Evolutionary conservation across 306 rosid species (phyloP).

Genomic region (Sicyos baderoa): DNA sequence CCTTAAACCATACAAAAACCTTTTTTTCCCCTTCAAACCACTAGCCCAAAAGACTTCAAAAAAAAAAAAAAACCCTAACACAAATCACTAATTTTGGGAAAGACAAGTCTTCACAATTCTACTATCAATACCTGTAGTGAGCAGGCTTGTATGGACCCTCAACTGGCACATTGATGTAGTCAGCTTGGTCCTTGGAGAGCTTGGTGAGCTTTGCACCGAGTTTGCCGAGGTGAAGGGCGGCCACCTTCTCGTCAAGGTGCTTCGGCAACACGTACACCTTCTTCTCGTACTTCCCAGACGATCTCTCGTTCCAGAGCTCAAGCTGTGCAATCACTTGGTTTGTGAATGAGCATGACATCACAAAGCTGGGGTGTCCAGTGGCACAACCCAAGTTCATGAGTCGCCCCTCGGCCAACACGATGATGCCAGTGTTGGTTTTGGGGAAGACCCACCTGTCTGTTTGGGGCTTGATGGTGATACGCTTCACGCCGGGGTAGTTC

Average conservation of each 20-base stretch:
- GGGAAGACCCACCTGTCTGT: slow-evolving; percentile 98
- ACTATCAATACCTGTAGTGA: slow-evolving; percentile 67
- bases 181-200: slow-evolving; percentile 77
- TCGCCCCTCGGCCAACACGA: slow-evolving; percentile 89
- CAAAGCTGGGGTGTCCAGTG: slow-evolving; percentile 97
- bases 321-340: slow-evolving; percentile 97
- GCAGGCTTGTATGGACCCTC: slow-evolving; percentile 98
- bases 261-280: slow-evolving; percentile 89
- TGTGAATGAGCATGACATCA: slow-evolving; percentile 98
- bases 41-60: neutral
- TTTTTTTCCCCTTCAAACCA: neutral
- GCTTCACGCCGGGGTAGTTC: slow-evolving; percentile 77
- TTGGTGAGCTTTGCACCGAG: slow-evolving; percentile 91
- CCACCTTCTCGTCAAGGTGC: slow-evolving; percentile 98
- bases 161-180: slow-evolving; percentile 74
- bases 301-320: slow-evolving; percentile 86
- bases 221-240: slow-evolving; percentile 83
- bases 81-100: slow-evolving; percentile 6
- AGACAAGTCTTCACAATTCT: neutral
- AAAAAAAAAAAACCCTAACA: neutral
- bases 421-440: slow-evolving; percentile 53
- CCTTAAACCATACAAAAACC: neutral
- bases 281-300: slow-evolving; percentile 71
- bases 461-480: slow-evolving; percentile 88
- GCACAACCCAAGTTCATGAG: slow-evolving; percentile 99